A percentile compares a stretch with the other conserved stretches of the same genome.
These are phyloP conservation scores for Vitis amurensis DNA, from an alignment of 164 flowering plant genomes.

Conservation along the genomic window DNA sequence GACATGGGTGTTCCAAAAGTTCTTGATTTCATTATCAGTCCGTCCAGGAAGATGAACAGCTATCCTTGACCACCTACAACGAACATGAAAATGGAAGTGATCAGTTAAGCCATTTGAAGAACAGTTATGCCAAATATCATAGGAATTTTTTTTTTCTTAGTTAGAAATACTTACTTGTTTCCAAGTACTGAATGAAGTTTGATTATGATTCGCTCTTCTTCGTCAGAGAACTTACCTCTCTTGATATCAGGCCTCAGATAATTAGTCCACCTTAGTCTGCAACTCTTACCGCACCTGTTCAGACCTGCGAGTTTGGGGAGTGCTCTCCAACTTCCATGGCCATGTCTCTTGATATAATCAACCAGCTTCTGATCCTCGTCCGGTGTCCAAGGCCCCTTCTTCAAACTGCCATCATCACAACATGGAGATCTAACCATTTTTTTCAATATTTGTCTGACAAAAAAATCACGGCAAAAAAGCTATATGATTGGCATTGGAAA, in stretches of 20 bases:
- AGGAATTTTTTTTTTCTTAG: too few species aligned
- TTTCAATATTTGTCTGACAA: not conserved
- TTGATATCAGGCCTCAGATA: constrained; percentile 60
- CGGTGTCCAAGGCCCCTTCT: constrained; percentile 69
- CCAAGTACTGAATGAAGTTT: constrained; percentile 67
- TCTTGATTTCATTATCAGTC: constrained; percentile 76
- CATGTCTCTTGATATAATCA: constrained; percentile 40
- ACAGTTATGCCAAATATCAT: too few species aligned
- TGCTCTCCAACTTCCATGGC: constrained; percentile 62
- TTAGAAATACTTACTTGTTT: constrained; percentile 46
- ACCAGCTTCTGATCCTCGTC: constrained; percentile 54
- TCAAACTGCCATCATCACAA: constrained; percentile 34
- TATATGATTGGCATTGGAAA: not conserved
- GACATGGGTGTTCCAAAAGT: constrained; percentile 70
- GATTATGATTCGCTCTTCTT: constrained; percentile 55
- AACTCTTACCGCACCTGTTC: constrained; percentile 75
- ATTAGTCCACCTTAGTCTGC: constrained; percentile 61
- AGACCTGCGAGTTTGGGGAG: constrained; percentile 62
- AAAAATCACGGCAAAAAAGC: too few species aligned
- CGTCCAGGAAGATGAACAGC: constrained; percentile 72
- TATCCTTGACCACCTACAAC: constrained; percentile 69
- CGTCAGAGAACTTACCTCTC: constrained; percentile 59
- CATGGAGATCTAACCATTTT: constrained; percentile 54
- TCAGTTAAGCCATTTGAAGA: too few species aligned
- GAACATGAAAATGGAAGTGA: not conserved